Evolutionary conservation across 139 green algal species (phyloP), one percentile per base, ranked within the genome.

Genomic region (Chlamydomonas incerta): DNA sequence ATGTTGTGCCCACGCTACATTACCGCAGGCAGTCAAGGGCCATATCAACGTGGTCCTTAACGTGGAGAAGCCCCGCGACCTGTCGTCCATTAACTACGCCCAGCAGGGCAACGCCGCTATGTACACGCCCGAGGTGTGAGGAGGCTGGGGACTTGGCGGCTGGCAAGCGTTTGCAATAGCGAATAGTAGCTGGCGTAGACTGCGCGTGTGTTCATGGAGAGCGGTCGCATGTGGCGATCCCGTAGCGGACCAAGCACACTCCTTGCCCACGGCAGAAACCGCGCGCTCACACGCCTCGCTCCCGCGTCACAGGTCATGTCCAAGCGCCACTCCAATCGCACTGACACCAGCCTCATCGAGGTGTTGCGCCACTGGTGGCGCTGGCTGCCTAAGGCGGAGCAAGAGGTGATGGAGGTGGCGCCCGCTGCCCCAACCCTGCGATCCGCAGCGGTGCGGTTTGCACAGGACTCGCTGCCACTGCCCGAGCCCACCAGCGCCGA

Each of bases 371-470:
- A 35, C 35, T 83, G 75, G 75, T 83, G 75, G 75, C 34, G 37
- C 17, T 83, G 75, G 75, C 75, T 83, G 62, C 75, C 75, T 33
- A 82, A 82, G 35, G 74, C 34, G 23, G 33, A 82, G 57, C 35
- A 35, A n/a, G 62, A 24, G 29, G 31, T 80, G 72, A 47, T 79
- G 28, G 37, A 9, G 14, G 72, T 79, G 24, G 72, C 33, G 55
- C 41, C 55, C 55, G 55, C 55, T 62, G 55, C 18, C 37, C 14
- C 34, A 4, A 2, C 69, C 0, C 69, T 0, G 35, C 8, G 13
- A 74, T 50, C 69, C 20, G 35, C 69, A 34, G 69, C 20, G 69
- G 41, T 52, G 33, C n/a, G n/a, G n/a, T n/a, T n/a, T n/a, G n/a
- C n/a, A n/a, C n/a, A n/a, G n/a, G 21, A 24, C 17, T 26, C 71